A percentile compares a stretch with the other conserved stretches of the same genome.
phyloP scores from a whole-genome alignment of 2,329 filamentous ascomycete genomes.

The Cercospora zeina region DNA sequence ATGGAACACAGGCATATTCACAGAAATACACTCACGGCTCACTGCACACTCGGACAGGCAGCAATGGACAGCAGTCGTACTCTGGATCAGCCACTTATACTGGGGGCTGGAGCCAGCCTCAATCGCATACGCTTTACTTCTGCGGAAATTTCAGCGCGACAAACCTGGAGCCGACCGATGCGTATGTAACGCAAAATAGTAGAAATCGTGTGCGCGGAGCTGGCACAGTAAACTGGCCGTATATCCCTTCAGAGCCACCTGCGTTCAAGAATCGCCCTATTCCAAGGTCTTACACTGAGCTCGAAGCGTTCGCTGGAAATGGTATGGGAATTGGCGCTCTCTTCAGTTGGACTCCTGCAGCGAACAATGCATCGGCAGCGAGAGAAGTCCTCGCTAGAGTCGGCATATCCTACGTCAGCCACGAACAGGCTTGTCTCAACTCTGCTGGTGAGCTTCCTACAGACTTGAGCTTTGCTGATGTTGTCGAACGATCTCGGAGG shows the following conservation, averaged over 20 bases:
- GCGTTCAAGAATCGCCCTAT: conserved; percentile 20
- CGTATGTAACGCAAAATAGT: conserved; percentile 21
- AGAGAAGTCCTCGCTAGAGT: conserved; percentile 20
- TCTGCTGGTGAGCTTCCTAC: conserved; percentile 23
- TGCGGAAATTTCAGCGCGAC: conserved; percentile 41
- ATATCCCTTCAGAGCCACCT: conserved; percentile 24
- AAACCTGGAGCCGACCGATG: conserved; percentile 17
- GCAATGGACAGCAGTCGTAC: conserved; percentile 40
- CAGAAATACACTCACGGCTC: conserved; percentile 28
- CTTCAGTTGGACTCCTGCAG: conserved; percentile 27
- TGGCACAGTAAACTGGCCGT: conserved; percentile 29
- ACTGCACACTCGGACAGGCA: conserved; percentile 35
- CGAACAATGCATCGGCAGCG: conserved; percentile 20
- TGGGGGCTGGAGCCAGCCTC: conserved; percentile 50
- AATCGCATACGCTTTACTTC: conserved; percentile 49
- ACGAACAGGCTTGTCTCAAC: conserved; percentile 24
- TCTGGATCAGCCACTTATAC: conserved; percentile 52
- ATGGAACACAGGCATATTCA: conserved; percentile 32
- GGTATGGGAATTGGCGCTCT: conserved; percentile 28
- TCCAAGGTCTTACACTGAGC: conserved; percentile 25
- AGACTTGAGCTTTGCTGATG: conserved; percentile 22
- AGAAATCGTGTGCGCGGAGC: conserved; percentile 21
- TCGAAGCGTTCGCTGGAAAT: conserved; percentile 25
- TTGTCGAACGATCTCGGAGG: conserved; percentile 22
- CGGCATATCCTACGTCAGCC: conserved; percentile 28